These are phyloP conservation scores for Colletotrichum orbiculare DNA, from an alignment of 2,329 filamentous ascomycete genomes.

Conservation along the genomic window DNA sequence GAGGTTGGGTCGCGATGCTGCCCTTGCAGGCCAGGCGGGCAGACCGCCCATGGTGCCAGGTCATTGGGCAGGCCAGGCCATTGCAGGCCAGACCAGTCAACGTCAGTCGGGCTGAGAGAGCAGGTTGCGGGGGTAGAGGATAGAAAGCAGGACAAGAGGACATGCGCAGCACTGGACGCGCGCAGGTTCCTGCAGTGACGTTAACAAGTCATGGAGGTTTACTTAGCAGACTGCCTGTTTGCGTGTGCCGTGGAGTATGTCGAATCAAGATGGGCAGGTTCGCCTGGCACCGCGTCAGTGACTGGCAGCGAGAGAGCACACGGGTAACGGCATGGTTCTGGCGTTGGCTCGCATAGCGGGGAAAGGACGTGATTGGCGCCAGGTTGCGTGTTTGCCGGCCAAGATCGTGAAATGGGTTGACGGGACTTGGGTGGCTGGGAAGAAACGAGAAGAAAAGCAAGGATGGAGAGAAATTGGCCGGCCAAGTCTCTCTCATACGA, in stretches of 20 bases:
- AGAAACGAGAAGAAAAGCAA: not conserved
- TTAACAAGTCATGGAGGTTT: conserved; percentile 5
- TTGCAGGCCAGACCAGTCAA: not conserved
- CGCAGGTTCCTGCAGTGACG: conserved; percentile 25
- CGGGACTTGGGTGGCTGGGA: conserved; percentile 18
- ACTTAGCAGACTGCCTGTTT: not conserved
- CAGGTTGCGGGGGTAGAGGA: conserved; percentile 1
- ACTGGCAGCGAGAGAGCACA: conserved; percentile 16
- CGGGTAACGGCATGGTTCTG: conserved; percentile 31
- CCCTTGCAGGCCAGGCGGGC: conserved; percentile 18
- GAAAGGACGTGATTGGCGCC: conserved; percentile 26
- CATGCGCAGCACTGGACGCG: conserved; percentile 8
- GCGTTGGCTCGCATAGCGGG: conserved; percentile 18
- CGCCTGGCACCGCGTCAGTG: conserved; percentile 16
- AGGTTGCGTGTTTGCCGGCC: conserved; percentile 35
- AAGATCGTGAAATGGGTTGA: conserved; percentile 30
- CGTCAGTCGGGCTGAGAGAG: not conserved
- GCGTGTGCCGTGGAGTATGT: conserved; percentile 8
- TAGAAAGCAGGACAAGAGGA: not conserved
- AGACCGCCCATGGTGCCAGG: not conserved
- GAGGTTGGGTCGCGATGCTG: conserved; percentile 35
- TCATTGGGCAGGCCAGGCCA: not conserved
- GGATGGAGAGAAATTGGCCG: conserved; percentile 1
- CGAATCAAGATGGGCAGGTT: conserved; percentile 11
- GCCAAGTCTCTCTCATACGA: not conserved